A percentile compares a stretch with the other conserved stretches of the same genome.
Conservation (phyloP, 495 filamentous ascomycete species). For the Aspergillus indologenus region DNA sequence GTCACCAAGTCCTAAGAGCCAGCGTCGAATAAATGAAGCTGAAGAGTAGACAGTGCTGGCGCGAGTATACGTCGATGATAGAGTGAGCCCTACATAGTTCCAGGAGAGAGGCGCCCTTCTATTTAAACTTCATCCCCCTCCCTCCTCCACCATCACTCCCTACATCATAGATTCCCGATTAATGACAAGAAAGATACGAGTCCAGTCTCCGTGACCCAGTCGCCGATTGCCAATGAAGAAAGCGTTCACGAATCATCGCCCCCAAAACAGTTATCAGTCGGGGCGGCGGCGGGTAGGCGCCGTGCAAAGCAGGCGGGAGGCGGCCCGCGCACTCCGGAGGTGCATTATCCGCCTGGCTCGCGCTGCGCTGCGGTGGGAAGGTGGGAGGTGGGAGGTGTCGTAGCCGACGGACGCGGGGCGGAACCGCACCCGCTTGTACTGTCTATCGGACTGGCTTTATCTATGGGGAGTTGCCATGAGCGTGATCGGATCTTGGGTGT, state of each 20-base stretch:
- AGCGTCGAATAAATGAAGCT: not conserved
- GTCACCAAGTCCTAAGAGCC: not conserved
- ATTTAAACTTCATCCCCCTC: not conserved
- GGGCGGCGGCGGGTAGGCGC: too few species aligned
- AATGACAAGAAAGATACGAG: not conserved
- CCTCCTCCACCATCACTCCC: not conserved
- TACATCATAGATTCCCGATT: not conserved
- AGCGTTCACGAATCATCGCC: not conserved
- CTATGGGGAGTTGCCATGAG: not conserved
- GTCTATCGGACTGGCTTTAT: not conserved
- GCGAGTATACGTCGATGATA: too few species aligned
- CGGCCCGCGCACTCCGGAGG: not conserved
- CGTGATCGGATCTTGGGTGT: not conserved
- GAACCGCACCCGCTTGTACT: too few species aligned
- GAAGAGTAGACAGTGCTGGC: too few species aligned
- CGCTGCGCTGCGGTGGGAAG: too few species aligned
- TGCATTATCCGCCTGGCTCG: not conserved
- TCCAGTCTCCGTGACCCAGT: too few species aligned
- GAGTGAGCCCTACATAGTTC: too few species aligned
- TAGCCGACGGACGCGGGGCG: not conserved
- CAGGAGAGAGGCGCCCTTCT: not conserved
- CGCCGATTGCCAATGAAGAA: not conserved
- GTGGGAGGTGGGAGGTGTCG: not conserved
- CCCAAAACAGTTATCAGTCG: not conserved
- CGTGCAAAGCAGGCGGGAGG: not conserved